Conservation (phyloP, 1,284 basidiomycete species). For the Boletus semigastroideus region DNA sequence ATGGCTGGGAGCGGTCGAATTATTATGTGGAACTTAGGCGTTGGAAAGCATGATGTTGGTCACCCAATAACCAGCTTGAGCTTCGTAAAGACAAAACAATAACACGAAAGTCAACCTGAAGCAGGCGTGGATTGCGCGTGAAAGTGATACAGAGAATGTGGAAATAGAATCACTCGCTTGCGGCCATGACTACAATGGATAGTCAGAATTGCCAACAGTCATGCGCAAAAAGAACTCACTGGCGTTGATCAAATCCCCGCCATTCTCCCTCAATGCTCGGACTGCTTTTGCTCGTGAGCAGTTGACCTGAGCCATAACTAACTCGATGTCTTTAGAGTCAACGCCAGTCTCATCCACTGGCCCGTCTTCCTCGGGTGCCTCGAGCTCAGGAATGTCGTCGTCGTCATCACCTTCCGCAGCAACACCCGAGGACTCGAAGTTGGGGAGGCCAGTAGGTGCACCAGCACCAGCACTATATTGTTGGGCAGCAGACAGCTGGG, state of each 20-base stretch:
- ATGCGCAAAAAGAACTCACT: conserved; percentile 58
- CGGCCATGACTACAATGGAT: conserved; percentile 32
- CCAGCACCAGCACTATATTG: conserved; percentile 66
- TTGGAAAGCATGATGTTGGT: conserved; percentile 47
- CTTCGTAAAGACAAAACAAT: background rate
- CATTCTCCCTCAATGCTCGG: conserved; percentile 82
- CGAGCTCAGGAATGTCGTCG: conserved; percentile 81
- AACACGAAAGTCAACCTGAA: background rate
- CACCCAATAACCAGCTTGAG: background rate
- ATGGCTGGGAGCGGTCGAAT: conserved; percentile 87
- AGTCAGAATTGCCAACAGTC: conserved; percentile 53
- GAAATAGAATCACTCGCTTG: conserved; percentile 31
- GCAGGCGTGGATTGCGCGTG: conserved; percentile 24
- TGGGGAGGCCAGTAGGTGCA: conserved; percentile 46
- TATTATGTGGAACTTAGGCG: conserved; percentile 71
- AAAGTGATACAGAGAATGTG: conserved; percentile 27
- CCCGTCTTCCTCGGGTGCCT: conserved; percentile 77
- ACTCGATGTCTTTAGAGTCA: conserved; percentile 93
- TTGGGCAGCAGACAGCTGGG: conserved; percentile 82
- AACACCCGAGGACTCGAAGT: conserved; percentile 52
- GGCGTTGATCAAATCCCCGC: conserved; percentile 92
- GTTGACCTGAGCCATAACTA: conserved; percentile 85
- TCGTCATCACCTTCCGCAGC: conserved; percentile 64
- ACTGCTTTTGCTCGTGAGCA: conserved; percentile 90
- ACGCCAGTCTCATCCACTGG: conserved; percentile 79